A percentile compares a stretch with the other conserved stretches of the same genome.
Evolutionary conservation across 139 green algal species (phyloP).

Genomic region (Chlamydomonas applanata): DNA sequence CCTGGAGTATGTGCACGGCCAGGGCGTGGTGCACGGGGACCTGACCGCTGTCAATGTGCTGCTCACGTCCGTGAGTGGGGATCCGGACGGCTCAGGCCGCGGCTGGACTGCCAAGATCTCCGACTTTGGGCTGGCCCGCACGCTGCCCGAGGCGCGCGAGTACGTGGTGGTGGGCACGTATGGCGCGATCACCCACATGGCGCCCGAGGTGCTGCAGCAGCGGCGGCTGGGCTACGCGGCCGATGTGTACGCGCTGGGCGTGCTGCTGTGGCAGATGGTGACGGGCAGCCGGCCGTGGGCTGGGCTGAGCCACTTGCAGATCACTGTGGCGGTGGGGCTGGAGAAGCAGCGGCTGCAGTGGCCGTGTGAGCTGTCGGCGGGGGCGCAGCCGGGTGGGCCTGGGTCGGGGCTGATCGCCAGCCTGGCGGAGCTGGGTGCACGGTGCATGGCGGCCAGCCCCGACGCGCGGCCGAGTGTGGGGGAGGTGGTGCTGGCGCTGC

Average conservation of each 20-base stretch:
- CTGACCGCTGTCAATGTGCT: slow-evolving; percentile 70
- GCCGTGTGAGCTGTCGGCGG: no score
- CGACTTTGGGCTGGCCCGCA: slow-evolving; percentile 64
- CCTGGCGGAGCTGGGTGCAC: no score
- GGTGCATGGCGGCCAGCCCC: no score
- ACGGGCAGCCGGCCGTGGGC: slow-evolving; percentile 43
- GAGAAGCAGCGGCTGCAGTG: no score
- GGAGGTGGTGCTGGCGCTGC: no score
- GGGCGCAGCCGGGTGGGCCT: no score
- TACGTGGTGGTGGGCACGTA: slow-evolving; percentile 20
- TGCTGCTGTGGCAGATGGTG: slow-evolving; percentile 38
- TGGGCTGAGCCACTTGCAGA: slow-evolving; percentile 21
- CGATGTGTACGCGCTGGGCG: slow-evolving; percentile 2
- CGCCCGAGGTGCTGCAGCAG: slow-evolving; percentile 53
- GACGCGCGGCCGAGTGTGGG: no score
- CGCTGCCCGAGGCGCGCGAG: slow-evolving; percentile 30
- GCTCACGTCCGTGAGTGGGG: background rate
- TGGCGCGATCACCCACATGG: slow-evolving; percentile 55
- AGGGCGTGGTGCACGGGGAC: slow-evolving; percentile 58
- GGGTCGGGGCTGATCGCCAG: no score
- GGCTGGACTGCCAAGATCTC: slow-evolving; percentile 40
- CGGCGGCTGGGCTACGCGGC: background rate
- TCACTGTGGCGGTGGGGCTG: no score
- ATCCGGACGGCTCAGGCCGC: background rate
- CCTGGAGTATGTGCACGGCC: slow-evolving; percentile 49